Evolutionary conservation across 2,329 filamentous ascomycete genomes (phyloP).

Genomic region (Pochonia chlamydosporia): DNA sequence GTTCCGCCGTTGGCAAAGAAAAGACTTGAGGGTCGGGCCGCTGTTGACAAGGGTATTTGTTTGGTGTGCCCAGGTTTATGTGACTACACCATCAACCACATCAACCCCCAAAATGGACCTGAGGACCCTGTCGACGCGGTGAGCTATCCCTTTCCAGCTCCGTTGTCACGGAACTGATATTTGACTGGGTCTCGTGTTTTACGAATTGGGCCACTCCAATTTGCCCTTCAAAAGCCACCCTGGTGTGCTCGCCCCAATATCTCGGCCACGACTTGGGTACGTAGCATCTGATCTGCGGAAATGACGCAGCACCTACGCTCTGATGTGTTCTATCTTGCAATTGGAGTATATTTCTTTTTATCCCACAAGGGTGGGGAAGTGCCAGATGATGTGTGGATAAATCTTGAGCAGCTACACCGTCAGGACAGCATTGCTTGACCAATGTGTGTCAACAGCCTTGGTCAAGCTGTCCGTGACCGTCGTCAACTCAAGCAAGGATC

Average conservation of each 20-base stretch:
- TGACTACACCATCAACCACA: too few species aligned
- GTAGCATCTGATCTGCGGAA: not conserved
- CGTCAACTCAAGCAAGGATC: not conserved
- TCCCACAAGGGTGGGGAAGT: not conserved
- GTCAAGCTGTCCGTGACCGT: not conserved
- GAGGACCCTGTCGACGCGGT: too few species aligned
- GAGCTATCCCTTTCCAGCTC: not conserved
- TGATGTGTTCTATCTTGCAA: too few species aligned
- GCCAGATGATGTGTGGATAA: not conserved
- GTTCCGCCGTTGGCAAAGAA: not conserved
- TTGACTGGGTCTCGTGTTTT: not conserved
- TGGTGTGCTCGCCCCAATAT: not conserved
- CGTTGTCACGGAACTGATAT: not conserved
- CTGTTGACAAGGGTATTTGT: not conserved
- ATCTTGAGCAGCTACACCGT: not conserved
- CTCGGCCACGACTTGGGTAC: not conserved
- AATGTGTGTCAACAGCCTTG: not conserved
- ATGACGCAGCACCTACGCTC: not conserved
- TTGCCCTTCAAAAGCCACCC: not conserved
- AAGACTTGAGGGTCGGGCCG: constrained; percentile 1
- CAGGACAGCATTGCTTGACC: not conserved
- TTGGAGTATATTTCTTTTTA: not conserved
- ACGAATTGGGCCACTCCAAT: not conserved
- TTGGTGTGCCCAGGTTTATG: not conserved
- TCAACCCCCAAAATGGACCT: too few species aligned